Base-by-base conservation (phyloP, 139 green algal species). In the Chlorella sp. region DNA sequence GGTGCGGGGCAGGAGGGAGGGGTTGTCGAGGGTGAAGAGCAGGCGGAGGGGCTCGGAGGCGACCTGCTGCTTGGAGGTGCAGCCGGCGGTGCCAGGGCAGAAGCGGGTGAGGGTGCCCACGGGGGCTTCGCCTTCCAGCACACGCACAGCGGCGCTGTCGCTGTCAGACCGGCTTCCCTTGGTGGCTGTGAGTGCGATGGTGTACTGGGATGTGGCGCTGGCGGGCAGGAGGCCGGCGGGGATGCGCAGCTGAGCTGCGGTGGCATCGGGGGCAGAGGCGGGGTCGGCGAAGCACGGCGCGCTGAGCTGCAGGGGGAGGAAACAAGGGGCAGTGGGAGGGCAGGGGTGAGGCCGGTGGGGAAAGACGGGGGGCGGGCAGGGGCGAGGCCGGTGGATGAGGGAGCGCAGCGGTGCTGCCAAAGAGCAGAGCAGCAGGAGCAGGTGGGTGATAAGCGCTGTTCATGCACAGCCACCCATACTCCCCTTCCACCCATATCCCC, bases 161-260 rank as follows among this genome's bases (percentile, higher is more conserved):
- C 4, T 42, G 83, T 87, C 64, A 64, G 22, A 42, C 37, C 83
- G 83, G 1, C 30, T 16, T 36, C 83, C 83, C 83, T 87, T 87
- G 64, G 22, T 0, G 1, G 83, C 83, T 22, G 83, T 79, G 12
- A 87, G 24, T 2, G 24, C 21, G 9, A 87, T 28, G 22, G 34
- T 36, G 64, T 87, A 87, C 18, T 26, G 36, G 0, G 30, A 3
- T 32, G 28, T 66, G 24, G 30, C 22, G 83, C 83, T 42, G 36
- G 83, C 61, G 26, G 64, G 83, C 64, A 86, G 60, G 57, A 86
- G 60, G 83, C 83, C 83, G 37, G 83, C 36, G 28, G 83, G 36
- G 2, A 87, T 36, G 36, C 19, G 21, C 37, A 87, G 37, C 37
- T 64, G 83, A 19, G 22, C 12, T 64, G 64, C 60, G 22, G 57